phyloP scores from a whole-genome alignment of 2,329 filamentous ascomycete species.

The Clarireedia monteithiana region DNA sequence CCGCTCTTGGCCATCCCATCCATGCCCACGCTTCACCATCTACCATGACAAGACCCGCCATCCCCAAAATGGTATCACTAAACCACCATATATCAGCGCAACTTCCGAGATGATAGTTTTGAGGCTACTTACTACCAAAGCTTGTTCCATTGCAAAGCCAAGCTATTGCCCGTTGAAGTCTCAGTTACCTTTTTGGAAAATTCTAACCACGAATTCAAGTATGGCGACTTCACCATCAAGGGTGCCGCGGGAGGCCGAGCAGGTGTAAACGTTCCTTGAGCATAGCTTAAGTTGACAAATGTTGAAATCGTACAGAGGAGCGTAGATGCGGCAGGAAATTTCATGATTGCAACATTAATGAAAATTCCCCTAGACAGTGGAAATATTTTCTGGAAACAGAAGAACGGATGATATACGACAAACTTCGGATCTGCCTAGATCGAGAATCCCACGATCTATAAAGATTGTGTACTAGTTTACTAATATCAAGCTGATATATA shows the following conservation, averaged over 20 bases:
- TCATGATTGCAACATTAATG: neutral
- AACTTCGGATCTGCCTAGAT: too few species aligned
- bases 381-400: too few species aligned
- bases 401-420: too few species aligned
- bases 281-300: neutral
- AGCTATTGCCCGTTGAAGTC: conserved; percentile 51
- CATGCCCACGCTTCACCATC: conserved; percentile 54
- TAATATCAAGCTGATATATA: too few species aligned
- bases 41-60: conserved; percentile 63
- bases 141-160: conserved; percentile 60
- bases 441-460: too few species aligned
- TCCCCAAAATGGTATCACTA: conserved; percentile 50
- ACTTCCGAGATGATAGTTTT: neutral
- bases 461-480: too few species aligned
- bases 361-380: too few species aligned
- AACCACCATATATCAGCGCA: conserved; percentile 3
- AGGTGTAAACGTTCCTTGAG: conserved; percentile 50
- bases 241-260: conserved; percentile 61
- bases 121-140: conserved; percentile 54
- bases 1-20: conserved; percentile 50
- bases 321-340: neutral
- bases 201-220: conserved; percentile 62
- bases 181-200: conserved; percentile 45
- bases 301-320: neutral
- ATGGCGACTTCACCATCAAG: conserved; percentile 67